Conservation (phyloP, 176 grass and related monocot species). For the Lolium multiflorum region DNA sequence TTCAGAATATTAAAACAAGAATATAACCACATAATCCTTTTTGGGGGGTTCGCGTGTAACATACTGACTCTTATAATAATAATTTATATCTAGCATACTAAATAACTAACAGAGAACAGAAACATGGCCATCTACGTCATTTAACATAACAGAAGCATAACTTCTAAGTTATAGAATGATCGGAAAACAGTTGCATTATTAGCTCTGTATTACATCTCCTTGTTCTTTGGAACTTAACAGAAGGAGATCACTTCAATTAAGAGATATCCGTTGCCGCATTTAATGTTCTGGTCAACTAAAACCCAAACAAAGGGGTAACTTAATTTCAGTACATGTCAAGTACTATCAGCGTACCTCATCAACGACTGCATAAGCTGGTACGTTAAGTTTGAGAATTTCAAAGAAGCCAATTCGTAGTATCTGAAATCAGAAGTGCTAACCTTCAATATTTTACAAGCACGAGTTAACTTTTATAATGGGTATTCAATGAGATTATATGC, state of each 20-base stretch:
- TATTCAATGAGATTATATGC: constrained; percentile 27
- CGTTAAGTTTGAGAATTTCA: constrained; percentile 86
- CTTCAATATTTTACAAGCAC: constrained; percentile 32
- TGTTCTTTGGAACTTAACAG: constrained; percentile 1
- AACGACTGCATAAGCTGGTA: constrained; percentile 89
- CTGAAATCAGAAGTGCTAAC: constrained; percentile 55
- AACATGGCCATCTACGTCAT: constrained; percentile 21
- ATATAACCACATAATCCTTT: neutral
- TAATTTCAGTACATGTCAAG: neutral
- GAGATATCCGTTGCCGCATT: neutral
- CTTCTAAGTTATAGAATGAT: constrained; percentile 26
- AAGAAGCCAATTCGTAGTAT: constrained; percentile 88
- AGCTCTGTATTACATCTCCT: neutral
- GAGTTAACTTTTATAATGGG: constrained; percentile 16
- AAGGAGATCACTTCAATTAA: neutral
- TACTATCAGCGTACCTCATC: constrained; percentile 69
- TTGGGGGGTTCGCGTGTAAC: neutral
- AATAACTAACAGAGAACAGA: neutral
- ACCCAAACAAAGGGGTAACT: constrained; percentile 19
- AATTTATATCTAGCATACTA: constrained; percentile 10
- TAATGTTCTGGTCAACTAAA: constrained; percentile 30
- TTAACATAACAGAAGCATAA: neutral
- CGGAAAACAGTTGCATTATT: constrained; percentile 1
- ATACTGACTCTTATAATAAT: neutral
- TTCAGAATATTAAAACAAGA: neutral